phyloP scores from a whole-genome alignment of 345 rosid genomes.

The Nasturtium officinale region DNA sequence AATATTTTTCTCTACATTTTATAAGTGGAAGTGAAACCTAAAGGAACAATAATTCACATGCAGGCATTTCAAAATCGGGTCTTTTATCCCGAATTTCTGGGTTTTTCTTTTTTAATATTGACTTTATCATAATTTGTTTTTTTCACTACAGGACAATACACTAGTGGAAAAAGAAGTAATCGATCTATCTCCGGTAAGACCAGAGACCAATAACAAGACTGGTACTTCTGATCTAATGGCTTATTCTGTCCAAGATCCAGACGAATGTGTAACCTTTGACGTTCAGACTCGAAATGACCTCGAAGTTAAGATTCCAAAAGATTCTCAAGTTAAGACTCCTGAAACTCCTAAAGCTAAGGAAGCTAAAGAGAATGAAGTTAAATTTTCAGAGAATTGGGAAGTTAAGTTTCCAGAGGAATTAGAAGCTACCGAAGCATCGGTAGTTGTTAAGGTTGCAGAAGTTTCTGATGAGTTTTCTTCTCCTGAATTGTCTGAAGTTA shows the following conservation, averaged over 20 bases:
- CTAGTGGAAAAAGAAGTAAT: constrained; percentile 7
- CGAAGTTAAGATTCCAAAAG: constrained; percentile 30
- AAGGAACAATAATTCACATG: background rate
- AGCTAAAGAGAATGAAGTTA: background rate
- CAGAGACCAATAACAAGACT: constrained; percentile 7
- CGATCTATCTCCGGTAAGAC: constrained; percentile 1
- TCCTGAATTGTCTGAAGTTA: constrained; percentile 16
- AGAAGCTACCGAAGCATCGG: constrained; percentile 18
- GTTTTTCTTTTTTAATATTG: too few species aligned
- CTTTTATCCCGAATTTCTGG: background rate
- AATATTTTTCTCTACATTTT: background rate
- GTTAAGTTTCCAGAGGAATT: constrained; percentile 40
- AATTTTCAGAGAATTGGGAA: constrained; percentile 35
- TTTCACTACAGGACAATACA: constrained; percentile 12
- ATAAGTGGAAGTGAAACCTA: background rate
- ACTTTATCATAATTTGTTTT: background rate
- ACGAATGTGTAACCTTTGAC: constrained; percentile 22
- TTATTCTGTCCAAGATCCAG: constrained; percentile 14
- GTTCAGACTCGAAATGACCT: constrained; percentile 29
- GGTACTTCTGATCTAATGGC: background rate
- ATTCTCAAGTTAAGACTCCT: too few species aligned
- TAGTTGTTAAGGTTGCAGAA: constrained; percentile 11
- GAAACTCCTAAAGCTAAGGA: too few species aligned
- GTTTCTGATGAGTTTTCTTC: background rate
- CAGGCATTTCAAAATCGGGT: background rate